Evolutionary conservation across 345 rosid species (phyloP).

Genomic region (Citrus mangshanensis): DNA sequence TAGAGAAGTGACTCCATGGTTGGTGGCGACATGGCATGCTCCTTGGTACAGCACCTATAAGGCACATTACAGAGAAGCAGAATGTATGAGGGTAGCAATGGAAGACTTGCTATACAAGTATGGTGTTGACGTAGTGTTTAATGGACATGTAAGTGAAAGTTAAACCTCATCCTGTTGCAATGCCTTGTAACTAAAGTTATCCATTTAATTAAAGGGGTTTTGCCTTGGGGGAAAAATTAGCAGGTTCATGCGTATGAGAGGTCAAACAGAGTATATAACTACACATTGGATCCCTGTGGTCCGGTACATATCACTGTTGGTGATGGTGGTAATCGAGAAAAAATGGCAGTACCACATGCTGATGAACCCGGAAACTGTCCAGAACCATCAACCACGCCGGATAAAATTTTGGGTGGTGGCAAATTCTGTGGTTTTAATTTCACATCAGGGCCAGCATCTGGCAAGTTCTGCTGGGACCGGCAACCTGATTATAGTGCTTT

Average conservation of each 20-base stretch:
- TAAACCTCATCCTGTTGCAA: neutral
- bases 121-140: slow-evolving; percentile 74
- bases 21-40: slow-evolving; percentile 74
- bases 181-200: neutral
- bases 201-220: neutral
- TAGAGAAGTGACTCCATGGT: slow-evolving; percentile 81
- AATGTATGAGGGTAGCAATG: slow-evolving; percentile 81
- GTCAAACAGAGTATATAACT: slow-evolving; percentile 81
- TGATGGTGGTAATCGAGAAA: slow-evolving; percentile 75
- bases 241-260: slow-evolving; percentile 97
- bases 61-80: slow-evolving; percentile 83
- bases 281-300: slow-evolving; percentile 76
- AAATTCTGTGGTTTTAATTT: slow-evolving; percentile 59
- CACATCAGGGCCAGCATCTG: slow-evolving; percentile 59
- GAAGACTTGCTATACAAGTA: slow-evolving; percentile 70
- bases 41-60: slow-evolving; percentile 91
- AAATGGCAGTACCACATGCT: slow-evolving; percentile 60
- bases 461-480: slow-evolving; percentile 63
- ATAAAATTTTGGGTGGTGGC: slow-evolving; percentile 36
- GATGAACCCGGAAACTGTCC: slow-evolving; percentile 87
- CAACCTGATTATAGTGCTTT: slow-evolving; percentile 63
- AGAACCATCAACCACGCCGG: slow-evolving; percentile 52
- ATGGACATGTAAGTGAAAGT: slow-evolving; percentile 56
- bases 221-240: neutral
- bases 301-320: slow-evolving; percentile 72